These are phyloP conservation scores for Curvularia spicifera DNA, from an alignment of 2,329 filamentous ascomycete genomes.

Conservation along the genomic window DNA sequence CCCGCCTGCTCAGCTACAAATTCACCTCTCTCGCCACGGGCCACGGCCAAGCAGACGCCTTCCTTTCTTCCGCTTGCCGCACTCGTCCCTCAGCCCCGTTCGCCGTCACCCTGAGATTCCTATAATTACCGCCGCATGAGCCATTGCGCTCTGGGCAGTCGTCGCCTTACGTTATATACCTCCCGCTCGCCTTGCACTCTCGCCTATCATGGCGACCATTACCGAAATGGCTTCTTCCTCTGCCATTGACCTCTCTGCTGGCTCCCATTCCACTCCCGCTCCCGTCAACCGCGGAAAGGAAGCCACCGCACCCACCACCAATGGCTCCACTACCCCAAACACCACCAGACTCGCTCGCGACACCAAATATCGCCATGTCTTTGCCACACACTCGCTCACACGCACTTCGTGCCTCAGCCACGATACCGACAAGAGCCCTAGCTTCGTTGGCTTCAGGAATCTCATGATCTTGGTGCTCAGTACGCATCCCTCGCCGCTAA, in stretches of 20 bases:
- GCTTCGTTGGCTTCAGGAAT: slow-evolving; percentile 93
- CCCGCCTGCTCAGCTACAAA: slow-evolving; percentile 11
- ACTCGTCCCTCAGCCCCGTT: slow-evolving; percentile 19
- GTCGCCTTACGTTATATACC: slow-evolving; percentile 5
- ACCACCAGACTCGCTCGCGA: slow-evolving; percentile 31
- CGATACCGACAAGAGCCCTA: slow-evolving; percentile 75
- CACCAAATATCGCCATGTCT: slow-evolving; percentile 87
- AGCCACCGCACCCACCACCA: slow-evolving; percentile 22
- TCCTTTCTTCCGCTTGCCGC: slow-evolving; percentile 26
- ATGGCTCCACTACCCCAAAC: slow-evolving; percentile 20
- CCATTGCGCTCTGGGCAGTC: slow-evolving; percentile 12
- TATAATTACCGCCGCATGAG: slow-evolving; percentile 10
- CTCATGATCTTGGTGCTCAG: slow-evolving; percentile 92
- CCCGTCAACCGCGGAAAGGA: slow-evolving; percentile 36
- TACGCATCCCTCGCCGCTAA: slow-evolving; percentile 53
- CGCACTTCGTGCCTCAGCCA: slow-evolving; percentile 84
- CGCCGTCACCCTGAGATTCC: slow-evolving; percentile 11
- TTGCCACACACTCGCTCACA: slow-evolving; percentile 76
- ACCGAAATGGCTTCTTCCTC: slow-evolving; percentile 33
- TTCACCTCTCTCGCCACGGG: slow-evolving; percentile 14
- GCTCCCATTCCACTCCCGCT: slow-evolving; percentile 31
- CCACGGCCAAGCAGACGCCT: slow-evolving; percentile 28
- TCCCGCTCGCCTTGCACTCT: not conserved
- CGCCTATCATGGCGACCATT: slow-evolving; percentile 42
- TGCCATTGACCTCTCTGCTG: slow-evolving; percentile 28